phyloP scores from a whole-genome alignment of 164 flowering plant species.

The Santalum album region DNA sequence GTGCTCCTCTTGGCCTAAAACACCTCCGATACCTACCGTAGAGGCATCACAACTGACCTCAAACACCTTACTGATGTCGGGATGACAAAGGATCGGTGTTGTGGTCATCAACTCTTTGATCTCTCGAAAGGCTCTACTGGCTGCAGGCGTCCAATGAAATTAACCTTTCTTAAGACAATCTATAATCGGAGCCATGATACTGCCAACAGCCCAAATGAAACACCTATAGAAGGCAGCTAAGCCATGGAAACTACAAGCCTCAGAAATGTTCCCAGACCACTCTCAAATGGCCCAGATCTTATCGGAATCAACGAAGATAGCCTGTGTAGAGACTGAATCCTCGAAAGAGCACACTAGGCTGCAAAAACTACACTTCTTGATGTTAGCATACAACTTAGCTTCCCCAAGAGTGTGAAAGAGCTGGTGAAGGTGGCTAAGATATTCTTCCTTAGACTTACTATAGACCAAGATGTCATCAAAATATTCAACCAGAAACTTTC shows the following conservation, averaged over 20 bases:
- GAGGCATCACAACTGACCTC: neutral
- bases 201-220: neutral
- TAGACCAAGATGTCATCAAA: conserved; percentile 1
- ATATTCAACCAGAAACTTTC: neutral
- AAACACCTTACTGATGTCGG: neutral
- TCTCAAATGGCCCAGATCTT: neutral
- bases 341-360: neutral
- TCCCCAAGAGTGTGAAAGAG: neutral
- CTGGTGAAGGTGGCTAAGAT: neutral
- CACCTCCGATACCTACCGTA: neutral
- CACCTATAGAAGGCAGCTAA: neutral
- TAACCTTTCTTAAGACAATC: neutral
- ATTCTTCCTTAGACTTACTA: neutral
- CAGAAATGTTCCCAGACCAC: neutral
- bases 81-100: neutral
- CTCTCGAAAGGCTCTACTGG: neutral
- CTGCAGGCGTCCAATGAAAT: neutral
- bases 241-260: neutral
- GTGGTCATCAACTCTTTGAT: neutral
- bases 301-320: neutral
- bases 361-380: neutral
- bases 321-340: neutral
- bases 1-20: neutral
- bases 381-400: neutral
- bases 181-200: neutral